Conservation (phyloP, 2,329 filamentous ascomycete genomes). For the Neonectria coccinea region DNA sequence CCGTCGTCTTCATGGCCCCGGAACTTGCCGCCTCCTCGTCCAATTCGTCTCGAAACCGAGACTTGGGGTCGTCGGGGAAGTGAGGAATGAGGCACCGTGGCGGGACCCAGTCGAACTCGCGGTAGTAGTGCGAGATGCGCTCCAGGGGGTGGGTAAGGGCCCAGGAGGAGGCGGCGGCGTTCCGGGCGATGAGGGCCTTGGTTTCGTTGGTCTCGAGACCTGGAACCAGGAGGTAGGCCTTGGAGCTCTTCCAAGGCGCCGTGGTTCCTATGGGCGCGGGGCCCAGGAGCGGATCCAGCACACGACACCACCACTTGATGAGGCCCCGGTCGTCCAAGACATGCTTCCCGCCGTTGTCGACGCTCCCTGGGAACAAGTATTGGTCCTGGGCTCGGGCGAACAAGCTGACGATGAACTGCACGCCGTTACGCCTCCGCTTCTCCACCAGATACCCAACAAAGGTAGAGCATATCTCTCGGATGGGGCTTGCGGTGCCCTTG, state of each 20-base stretch:
- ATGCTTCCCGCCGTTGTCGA: constrained; percentile 87
- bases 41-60: constrained; percentile 87
- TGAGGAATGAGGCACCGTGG: constrained; percentile 87
- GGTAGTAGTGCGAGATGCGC: constrained; percentile 70
- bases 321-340: constrained; percentile 90
- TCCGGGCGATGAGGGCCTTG: constrained; percentile 78
- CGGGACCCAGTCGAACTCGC: constrained; percentile 71
- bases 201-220: constrained; percentile 87
- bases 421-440: constrained; percentile 71
- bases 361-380: constrained; percentile 93
- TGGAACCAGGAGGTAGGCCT: constrained; percentile 87
- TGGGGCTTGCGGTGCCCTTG: constrained; percentile 74
- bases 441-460: constrained; percentile 83
- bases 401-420: constrained; percentile 83
- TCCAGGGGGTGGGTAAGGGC: constrained; percentile 80
- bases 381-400: constrained; percentile 94
- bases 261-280: constrained; percentile 52
- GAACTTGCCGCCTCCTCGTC: constrained; percentile 81
- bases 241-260: constrained; percentile 60
- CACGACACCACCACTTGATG: constrained; percentile 95
- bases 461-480: constrained; percentile 77
- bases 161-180: constrained; percentile 65
- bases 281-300: constrained; percentile 80
- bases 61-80: constrained; percentile 96
- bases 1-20: constrained; percentile 64